Percentiles rank a stretch among this genome's conserved stretches.
Evolutionary conservation across 148 eudicot genomes (phyloP).

Genomic region (Vaccinium corymbosum): DNA sequence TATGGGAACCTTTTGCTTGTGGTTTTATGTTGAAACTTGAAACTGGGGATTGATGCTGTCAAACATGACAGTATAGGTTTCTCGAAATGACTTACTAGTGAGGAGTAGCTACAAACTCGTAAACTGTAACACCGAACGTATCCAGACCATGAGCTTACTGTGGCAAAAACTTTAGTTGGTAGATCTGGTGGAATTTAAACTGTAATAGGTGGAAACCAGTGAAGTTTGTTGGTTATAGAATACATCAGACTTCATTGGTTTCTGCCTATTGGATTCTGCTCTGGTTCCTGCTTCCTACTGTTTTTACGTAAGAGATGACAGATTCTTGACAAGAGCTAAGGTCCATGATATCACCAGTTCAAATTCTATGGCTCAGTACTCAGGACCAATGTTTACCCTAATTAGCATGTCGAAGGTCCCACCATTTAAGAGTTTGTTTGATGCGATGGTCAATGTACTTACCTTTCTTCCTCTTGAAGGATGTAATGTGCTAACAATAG

Average conservation of each 20-base stretch:
- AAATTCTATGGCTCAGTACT: not conserved
- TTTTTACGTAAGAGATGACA: not conserved
- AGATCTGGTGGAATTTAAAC: not conserved
- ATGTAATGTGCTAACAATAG: not conserved
- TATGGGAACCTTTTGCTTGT: not conserved
- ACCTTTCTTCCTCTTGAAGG: not conserved
- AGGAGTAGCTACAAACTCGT: slow-evolving; percentile 2
- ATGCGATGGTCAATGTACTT: not conserved
- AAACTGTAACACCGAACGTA: not conserved
- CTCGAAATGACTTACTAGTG: not conserved
- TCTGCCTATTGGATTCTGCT: not conserved
- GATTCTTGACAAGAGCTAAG: slow-evolving; percentile 1
- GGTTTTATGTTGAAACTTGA: not conserved
- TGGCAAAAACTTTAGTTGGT: not conserved
- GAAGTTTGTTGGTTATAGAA: not conserved
- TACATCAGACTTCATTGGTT: not conserved
- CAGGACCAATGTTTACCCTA: not conserved
- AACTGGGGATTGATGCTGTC: not conserved
- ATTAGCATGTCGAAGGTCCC: not conserved
- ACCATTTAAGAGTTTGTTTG: not conserved
- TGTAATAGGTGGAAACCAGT: slow-evolving; percentile 2
- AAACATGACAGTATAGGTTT: not conserved
- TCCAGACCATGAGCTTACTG: not conserved
- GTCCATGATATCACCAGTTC: slow-evolving; percentile 7
- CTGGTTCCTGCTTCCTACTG: not conserved